Evolutionary conservation across 1,284 basidiomycete species (phyloP).

Genomic region (Microbotryum saponariae): DNA sequence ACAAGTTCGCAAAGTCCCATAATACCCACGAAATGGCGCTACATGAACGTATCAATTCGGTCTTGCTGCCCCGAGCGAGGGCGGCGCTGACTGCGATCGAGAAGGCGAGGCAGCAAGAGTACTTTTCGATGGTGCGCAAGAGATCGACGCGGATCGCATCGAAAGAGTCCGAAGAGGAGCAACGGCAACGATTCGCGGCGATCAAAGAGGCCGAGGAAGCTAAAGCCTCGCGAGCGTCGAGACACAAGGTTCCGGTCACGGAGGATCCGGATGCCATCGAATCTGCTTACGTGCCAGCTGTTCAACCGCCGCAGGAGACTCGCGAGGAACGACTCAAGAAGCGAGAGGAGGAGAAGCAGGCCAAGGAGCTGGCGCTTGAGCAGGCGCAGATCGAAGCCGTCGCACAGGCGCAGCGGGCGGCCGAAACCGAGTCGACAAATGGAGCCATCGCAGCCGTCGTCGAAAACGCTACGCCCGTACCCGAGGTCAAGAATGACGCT

Average conservation of each 20-base stretch:
- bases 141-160: constrained; percentile 71
- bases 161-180: constrained; percentile 54
- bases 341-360: constrained; percentile 40
- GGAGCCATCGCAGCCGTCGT: constrained; percentile 18
- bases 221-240: constrained; percentile 7
- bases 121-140: constrained; percentile 64
- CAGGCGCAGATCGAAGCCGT: constrained; percentile 33
- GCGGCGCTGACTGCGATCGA: constrained; percentile 47
- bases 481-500: not conserved
- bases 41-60: constrained; percentile 52
- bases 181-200: constrained; percentile 49
- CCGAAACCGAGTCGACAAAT: constrained; percentile 15
- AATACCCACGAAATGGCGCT: constrained; percentile 72
- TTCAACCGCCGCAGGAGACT: constrained; percentile 39
- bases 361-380: constrained; percentile 40
- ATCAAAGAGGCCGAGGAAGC: constrained; percentile 51
- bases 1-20: constrained; percentile 62
- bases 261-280: not conserved
- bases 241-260: not conserved
- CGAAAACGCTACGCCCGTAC: not conserved
- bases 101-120: constrained; percentile 53
- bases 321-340: constrained; percentile 44
- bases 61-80: not conserved
- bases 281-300: not conserved
- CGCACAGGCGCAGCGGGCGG: constrained; percentile 9